These are phyloP conservation scores for Narthecium ossifragum DNA, from an alignment of 106 monocot genomes.

Conservation along the genomic window DNA sequence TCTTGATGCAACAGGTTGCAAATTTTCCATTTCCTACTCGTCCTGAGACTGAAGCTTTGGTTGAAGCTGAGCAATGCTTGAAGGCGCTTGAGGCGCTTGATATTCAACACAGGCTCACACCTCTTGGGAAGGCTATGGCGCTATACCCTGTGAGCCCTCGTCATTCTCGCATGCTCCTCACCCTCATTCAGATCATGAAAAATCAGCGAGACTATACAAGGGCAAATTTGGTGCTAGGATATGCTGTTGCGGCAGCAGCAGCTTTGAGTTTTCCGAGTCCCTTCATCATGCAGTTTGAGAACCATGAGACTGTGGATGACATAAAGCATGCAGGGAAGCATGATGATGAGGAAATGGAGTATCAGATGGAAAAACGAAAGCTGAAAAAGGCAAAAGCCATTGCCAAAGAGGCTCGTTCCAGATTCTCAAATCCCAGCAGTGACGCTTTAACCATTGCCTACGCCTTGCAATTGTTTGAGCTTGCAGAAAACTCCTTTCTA, in stretches of 20 bases:
- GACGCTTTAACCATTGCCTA: conserved; percentile 77
- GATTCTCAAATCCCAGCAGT: conserved; percentile 67
- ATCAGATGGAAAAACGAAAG: conserved; percentile 22
- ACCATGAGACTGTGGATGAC: conserved; percentile 14
- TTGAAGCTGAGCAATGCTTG: conserved; percentile 75
- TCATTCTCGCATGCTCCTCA: conserved; percentile 85
- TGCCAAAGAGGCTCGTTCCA: conserved; percentile 40
- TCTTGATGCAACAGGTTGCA: conserved; percentile 44
- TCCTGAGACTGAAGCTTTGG: conserved; percentile 49
- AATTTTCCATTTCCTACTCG: conserved; percentile 98
- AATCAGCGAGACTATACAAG: conserved; percentile 37
- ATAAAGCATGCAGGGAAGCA: conserved; percentile 12
- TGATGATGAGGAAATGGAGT: conserved; percentile 13
- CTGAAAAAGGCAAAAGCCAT: conserved; percentile 39
- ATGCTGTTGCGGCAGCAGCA: conserved; percentile 67
- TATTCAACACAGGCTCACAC: conserved; percentile 41
- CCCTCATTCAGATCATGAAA: conserved; percentile 56
- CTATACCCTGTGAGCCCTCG: conserved; percentile 92
- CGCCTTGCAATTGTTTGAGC: conserved; percentile 80
- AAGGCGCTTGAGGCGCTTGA: conserved; percentile 79
- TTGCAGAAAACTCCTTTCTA: conserved; percentile 34
- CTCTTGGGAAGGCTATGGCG: conserved; percentile 77
- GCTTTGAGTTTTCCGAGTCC: conserved; percentile 88
- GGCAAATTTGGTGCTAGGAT: conserved; percentile 67
- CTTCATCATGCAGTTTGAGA: conserved; percentile 42